Percentiles rank a stretch among this genome's conserved stretches.
Conservation (phyloP, 1,284 basidiomycete genomes). For the Heterobasidion annosum region DNA sequence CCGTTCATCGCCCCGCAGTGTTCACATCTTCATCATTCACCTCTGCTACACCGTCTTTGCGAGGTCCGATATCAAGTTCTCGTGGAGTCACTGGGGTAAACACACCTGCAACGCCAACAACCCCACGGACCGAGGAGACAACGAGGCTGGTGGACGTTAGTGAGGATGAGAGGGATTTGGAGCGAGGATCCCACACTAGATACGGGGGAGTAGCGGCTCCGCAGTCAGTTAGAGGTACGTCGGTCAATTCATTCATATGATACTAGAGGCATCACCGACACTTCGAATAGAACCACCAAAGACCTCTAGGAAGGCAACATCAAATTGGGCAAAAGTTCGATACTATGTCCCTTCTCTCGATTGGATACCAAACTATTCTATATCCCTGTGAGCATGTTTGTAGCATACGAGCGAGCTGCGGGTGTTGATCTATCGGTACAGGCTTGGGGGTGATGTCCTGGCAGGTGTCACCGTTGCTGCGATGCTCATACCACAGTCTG, state of each 20-base stretch:
- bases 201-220: neutral
- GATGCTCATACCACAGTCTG: slow-evolving; percentile 86
- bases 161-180: neutral
- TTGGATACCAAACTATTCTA: slow-evolving; percentile 82
- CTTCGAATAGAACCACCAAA: neutral
- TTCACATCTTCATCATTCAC: neutral
- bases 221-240: neutral
- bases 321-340: slow-evolving; percentile 24
- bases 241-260: neutral
- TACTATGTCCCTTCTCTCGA: slow-evolving; percentile 66
- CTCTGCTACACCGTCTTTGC: neutral
- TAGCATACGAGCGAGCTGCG: neutral
- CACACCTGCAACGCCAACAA: neutral
- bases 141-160: neutral
- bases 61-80: neutral
- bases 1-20: neutral
- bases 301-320: neutral
- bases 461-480: slow-evolving; percentile 85
- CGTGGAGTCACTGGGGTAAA: neutral
- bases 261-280: neutral
- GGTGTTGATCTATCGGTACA: slow-evolving; percentile 18
- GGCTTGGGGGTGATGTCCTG: slow-evolving; percentile 73
- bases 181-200: neutral
- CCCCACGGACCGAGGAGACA: neutral
- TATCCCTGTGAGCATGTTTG: slow-evolving; percentile 49